Conservation (phyloP, 306 rosid species). For the Pterocarpus santalinus region DNA sequence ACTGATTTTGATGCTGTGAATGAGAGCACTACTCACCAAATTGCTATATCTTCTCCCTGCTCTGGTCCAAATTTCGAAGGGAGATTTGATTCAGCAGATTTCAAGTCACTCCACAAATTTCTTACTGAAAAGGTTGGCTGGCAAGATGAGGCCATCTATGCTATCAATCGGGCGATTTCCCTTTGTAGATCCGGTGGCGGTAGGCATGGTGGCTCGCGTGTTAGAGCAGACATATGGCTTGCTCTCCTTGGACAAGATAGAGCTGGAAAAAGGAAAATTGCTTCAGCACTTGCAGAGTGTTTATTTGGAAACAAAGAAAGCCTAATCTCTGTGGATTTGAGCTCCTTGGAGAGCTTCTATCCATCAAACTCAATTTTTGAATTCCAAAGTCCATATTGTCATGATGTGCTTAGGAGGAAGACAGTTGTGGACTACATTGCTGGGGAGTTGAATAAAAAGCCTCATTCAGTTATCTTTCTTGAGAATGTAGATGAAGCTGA, state of each 20-base stretch:
- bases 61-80: conserved; percentile 56
- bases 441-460: conserved; percentile 78
- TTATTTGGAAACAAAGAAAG: conserved; percentile 65
- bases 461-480: conserved; percentile 72
- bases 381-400: conserved; percentile 52
- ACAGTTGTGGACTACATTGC: conserved; percentile 75
- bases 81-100: conserved; percentile 61
- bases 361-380: conserved; percentile 55
- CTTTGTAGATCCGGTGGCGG: conserved; percentile 60
- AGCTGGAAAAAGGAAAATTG: conserved; percentile 82
- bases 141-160: conserved; percentile 83
- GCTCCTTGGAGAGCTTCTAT: conserved; percentile 52
- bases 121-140: conserved; percentile 74
- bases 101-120: conserved; percentile 65
- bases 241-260: conserved; percentile 84
- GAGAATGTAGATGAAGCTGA: conserved; percentile 84
- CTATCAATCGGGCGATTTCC: conserved; percentile 63
- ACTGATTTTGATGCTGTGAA: conserved; percentile 58
- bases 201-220: conserved; percentile 54
- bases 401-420: conserved; percentile 71
- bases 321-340: conserved; percentile 73
- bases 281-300: conserved; percentile 72
- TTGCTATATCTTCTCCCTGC: conserved; percentile 57
- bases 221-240: conserved; percentile 82
- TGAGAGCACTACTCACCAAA: conserved; percentile 48